Conservation (phyloP, 305 asterid species). For the Fraxinus albicans region DNA sequence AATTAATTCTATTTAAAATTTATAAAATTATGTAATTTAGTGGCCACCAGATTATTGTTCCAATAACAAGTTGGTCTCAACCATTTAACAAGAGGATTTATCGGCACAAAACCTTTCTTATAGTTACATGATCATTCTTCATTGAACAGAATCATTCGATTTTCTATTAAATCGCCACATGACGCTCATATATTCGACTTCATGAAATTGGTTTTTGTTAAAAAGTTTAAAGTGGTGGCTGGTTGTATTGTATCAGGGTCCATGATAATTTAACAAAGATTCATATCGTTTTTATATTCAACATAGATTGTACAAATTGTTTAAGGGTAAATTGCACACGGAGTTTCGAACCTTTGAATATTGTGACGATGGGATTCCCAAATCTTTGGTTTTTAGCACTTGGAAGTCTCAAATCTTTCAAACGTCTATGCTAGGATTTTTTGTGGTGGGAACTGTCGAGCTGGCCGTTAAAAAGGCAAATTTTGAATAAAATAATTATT, state of each 20-base stretch:
- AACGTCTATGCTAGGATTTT: neutral
- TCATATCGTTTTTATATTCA: neutral
- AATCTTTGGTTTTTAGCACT: neutral
- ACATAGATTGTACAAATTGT: neutral
- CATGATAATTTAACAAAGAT: neutral
- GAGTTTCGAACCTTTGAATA: neutral
- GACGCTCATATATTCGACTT: neutral
- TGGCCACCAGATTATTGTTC: neutral
- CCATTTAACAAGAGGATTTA: neutral
- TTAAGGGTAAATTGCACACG: neutral
- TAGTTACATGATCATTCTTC: neutral
- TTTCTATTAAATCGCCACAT: neutral
- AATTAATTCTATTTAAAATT: neutral
- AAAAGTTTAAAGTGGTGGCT: neutral
- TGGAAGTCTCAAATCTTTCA: neutral
- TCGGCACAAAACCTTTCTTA: neutral
- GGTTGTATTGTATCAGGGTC: neutral
- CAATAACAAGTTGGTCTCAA: neutral
- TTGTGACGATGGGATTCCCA: neutral
- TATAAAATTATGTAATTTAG: neutral
- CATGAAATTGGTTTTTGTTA: neutral
- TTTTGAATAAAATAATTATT: neutral
- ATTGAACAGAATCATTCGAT: neutral
- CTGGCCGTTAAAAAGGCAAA: neutral
- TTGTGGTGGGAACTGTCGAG: neutral